Conservation (phyloP, 768 basidiomycete genomes). For the Boletus reticuloceps region DNA sequence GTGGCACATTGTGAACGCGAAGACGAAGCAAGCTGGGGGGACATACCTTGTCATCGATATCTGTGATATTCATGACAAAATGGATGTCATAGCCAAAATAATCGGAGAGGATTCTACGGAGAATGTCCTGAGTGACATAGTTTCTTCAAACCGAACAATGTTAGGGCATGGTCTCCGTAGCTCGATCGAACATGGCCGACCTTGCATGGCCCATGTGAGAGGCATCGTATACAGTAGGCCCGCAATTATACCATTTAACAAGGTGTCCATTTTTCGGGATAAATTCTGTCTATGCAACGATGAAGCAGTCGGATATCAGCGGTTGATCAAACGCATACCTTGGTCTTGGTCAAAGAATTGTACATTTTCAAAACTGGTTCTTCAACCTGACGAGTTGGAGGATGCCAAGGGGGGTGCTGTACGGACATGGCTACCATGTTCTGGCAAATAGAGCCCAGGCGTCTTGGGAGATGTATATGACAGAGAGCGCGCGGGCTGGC, state of each 20-base stretch:
- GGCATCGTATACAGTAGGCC: constrained; percentile 97
- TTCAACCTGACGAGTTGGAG: constrained; percentile 36
- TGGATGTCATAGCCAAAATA: constrained; percentile 98
- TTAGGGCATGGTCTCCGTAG: not conserved
- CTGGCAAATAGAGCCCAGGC: constrained; percentile 1
- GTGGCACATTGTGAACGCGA: constrained; percentile 4
- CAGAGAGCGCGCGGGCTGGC: not conserved
- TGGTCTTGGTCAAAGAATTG: constrained; percentile 89
- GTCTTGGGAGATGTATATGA: constrained; percentile 6
- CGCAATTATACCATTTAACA: constrained; percentile 99
- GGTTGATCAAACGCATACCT: constrained; percentile 51
- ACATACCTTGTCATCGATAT: constrained; percentile 96
- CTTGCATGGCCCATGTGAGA: constrained; percentile 99
- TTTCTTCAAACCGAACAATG: constrained; percentile 55
- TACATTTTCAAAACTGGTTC: constrained; percentile 69
- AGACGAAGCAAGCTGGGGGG: not conserved
- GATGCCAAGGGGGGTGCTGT: constrained; percentile 54
- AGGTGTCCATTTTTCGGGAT: constrained; percentile 62
- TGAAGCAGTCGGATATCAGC: constrained; percentile 7
- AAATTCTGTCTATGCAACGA: constrained; percentile 65
- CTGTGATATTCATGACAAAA: constrained; percentile 99
- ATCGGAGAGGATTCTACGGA: constrained; percentile 77
- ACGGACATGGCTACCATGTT: constrained; percentile 43
- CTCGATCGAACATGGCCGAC: constrained; percentile 37
- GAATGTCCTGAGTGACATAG: constrained; percentile 48